Percentiles rank a stretch among this genome's conserved stretches.
phyloP scores from a whole-genome alignment of 345 rosid species.

The Citrus inodora region DNA sequence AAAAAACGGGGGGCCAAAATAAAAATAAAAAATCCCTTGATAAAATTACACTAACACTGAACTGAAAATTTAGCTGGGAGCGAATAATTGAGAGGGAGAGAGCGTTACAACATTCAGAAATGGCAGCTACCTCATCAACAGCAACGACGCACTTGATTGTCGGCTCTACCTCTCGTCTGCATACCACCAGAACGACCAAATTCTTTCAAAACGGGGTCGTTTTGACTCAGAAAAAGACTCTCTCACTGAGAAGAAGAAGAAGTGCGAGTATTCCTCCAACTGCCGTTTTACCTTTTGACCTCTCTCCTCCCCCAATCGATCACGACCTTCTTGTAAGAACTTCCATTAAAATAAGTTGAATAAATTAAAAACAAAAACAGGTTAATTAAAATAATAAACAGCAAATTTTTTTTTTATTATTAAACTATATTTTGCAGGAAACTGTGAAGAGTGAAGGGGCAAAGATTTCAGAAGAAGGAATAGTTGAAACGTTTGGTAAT shows the following conservation, averaged over 20 bases:
- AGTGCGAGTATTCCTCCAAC: slow-evolving; percentile 17
- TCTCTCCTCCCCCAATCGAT: slow-evolving; percentile 88
- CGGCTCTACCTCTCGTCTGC: slow-evolving; percentile 17
- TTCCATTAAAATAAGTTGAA: background rate
- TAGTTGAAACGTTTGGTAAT: slow-evolving; percentile 71
- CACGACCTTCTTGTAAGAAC: slow-evolving; percentile 63
- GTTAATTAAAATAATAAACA: too few relatives aligned
- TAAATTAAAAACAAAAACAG: background rate
- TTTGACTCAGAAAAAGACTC: slow-evolving; percentile 11
- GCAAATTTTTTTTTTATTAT: background rate
- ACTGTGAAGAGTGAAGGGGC: slow-evolving; percentile 53
- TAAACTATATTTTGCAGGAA: slow-evolving; percentile 37
- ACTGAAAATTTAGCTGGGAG: too few relatives aligned
- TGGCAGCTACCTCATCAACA: slow-evolving; percentile 24
- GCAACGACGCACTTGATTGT: slow-evolving; percentile 16
- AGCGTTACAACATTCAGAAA: background rate
- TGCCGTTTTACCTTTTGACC: slow-evolving; percentile 55
- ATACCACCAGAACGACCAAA: slow-evolving; percentile 9
- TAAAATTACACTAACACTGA: too few relatives aligned
- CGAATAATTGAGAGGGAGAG: background rate
- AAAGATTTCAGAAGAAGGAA: slow-evolving; percentile 65
- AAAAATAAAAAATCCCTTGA: too few relatives aligned
- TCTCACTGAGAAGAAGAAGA: slow-evolving; percentile 10
- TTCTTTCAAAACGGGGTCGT: slow-evolving; percentile 3
- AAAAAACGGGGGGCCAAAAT: too few relatives aligned